Percentiles rank a stretch among this genome's conserved stretches.
Evolutionary conservation across 495 filamentous ascomycete species (phyloP).

Genomic region (Niebla homalea): DNA sequence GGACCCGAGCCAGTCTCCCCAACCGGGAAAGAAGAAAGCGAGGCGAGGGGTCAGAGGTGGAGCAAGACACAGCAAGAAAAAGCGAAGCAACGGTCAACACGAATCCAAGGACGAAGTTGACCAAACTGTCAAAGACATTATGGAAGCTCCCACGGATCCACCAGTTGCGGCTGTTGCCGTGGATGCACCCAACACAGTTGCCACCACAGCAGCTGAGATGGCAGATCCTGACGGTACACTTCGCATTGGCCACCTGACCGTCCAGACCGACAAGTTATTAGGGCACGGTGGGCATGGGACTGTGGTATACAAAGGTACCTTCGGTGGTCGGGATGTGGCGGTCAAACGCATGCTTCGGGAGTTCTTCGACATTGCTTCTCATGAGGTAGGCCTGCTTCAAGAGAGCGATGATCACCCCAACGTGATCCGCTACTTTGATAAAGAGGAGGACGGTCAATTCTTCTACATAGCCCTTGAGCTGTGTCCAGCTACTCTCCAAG

Average conservation of each 20-base stretch:
- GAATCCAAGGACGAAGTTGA: slow-evolving; percentile 27
- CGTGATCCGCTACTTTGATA: slow-evolving; percentile 90
- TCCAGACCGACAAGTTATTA: slow-evolving; percentile 58
- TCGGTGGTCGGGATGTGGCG: slow-evolving; percentile 82
- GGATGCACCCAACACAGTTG: slow-evolving; percentile 28
- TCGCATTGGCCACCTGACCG: slow-evolving; percentile 58
- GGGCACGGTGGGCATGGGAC: slow-evolving; percentile 78
- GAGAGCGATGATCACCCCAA: slow-evolving; percentile 94
- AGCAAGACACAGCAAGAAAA: slow-evolving; percentile 50
- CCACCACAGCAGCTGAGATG: slow-evolving; percentile 30
- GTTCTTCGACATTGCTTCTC: slow-evolving; percentile 88
- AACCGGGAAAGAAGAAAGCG: slow-evolving; percentile 63
- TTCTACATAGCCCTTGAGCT: slow-evolving; percentile 92
- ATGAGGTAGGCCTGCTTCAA: slow-evolving; percentile 78
- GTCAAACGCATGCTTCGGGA: slow-evolving; percentile 94
- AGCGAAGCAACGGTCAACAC: slow-evolving; percentile 30
- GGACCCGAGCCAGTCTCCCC: slow-evolving; percentile 22
- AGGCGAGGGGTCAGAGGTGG: slow-evolving; percentile 77
- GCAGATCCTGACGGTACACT: slow-evolving; percentile 44
- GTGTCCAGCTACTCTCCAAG: slow-evolving; percentile 86
- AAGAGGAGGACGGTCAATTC: slow-evolving; percentile 78
- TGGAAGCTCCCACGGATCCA: slow-evolving; percentile 31
- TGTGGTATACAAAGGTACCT: slow-evolving; percentile 70
- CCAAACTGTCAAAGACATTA: slow-evolving; percentile 31
- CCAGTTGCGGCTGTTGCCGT: slow-evolving; percentile 45